phyloP scores from a whole-genome alignment of 768 basidiomycete genomes.

The Cyathus striatus region DNA sequence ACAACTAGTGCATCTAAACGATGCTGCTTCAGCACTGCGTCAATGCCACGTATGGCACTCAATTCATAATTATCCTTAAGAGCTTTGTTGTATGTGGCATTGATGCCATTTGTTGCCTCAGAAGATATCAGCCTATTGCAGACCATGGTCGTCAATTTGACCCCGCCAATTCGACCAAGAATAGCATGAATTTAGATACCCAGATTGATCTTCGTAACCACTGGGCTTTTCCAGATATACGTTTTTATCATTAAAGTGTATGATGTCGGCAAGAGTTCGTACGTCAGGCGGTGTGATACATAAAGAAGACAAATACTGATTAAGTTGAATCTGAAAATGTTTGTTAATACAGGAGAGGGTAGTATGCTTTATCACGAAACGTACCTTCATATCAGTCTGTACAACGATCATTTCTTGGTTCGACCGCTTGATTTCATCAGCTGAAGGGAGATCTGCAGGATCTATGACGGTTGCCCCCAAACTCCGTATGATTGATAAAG shows the following conservation, averaged over 20 bases:
- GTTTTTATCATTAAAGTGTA: slow-evolving; percentile 52
- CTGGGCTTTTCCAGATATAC: slow-evolving; percentile 41
- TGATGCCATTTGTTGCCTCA: slow-evolving; percentile 34
- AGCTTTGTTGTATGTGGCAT: slow-evolving; percentile 37
- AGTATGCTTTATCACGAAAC: slow-evolving; percentile 1
- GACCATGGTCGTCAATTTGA: not conserved
- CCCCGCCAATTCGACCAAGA: too few relatives aligned
- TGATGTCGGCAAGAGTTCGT: slow-evolving; percentile 49
- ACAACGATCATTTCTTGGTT: slow-evolving; percentile 53
- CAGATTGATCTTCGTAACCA: slow-evolving; percentile 32
- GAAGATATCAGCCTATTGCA: slow-evolving; percentile 25
- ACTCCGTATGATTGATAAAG: slow-evolving; percentile 26
- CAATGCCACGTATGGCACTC: slow-evolving; percentile 48
- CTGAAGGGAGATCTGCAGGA: slow-evolving; percentile 55
- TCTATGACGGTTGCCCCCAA: slow-evolving; percentile 54
- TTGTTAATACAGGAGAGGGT: not conserved
- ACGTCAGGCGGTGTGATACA: slow-evolving; percentile 51
- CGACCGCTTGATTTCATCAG: slow-evolving; percentile 39
- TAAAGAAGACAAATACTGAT: slow-evolving; percentile 41
- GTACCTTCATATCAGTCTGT: slow-evolving; percentile 55
- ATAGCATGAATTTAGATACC: slow-evolving; percentile 5
- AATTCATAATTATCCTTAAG: slow-evolving; percentile 39
- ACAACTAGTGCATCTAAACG: slow-evolving; percentile 49
- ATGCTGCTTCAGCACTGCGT: slow-evolving; percentile 39
- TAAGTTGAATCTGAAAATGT: slow-evolving; percentile 50